These are phyloP conservation scores for Trichosanthes truncata DNA, from an alignment of 306 rosid genomes.

Conservation along the genomic window DNA sequence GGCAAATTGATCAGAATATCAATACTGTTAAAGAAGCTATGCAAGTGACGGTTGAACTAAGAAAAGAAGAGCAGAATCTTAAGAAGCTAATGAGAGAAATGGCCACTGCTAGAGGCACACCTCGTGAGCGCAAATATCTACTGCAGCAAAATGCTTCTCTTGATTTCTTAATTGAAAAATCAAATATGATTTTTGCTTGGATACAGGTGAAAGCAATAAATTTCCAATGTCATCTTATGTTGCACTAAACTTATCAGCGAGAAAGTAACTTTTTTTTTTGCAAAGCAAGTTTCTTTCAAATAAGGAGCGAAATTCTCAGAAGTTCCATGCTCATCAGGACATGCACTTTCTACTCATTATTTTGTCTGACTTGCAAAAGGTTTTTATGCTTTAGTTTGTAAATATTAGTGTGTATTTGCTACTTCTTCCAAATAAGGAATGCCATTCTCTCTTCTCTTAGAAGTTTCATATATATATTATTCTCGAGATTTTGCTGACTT, in stretches of 20 bases:
- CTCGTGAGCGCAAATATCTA: conserved; percentile 49
- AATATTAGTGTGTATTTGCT: too few species aligned
- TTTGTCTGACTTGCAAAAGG: background rate
- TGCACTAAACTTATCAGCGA: background rate
- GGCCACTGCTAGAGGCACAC: conserved; percentile 47
- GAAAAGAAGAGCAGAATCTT: conserved; percentile 58
- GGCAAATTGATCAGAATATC: conserved; percentile 58
- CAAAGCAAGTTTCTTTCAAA: background rate
- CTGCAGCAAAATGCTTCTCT: conserved; percentile 40
- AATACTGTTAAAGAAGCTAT: conserved; percentile 32
- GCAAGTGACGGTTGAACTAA: conserved; percentile 46
- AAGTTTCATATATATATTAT: background rate
- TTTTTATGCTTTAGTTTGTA: background rate
- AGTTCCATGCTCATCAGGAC: background rate
- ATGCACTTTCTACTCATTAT: background rate
- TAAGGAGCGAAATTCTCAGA: background rate
- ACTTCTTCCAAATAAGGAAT: background rate
- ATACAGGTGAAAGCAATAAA: conserved; percentile 37
- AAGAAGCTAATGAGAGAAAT: conserved; percentile 60
- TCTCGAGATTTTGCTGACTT: too few species aligned
- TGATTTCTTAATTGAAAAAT: conserved; percentile 54
- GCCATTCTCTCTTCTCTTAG: background rate
- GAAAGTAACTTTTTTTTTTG: background rate
- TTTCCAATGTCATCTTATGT: conserved; percentile 9
- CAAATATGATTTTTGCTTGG: conserved; percentile 53